Evolutionary conservation across 1,139 yeast genomes (phyloP), one percentile per base, ranked within the genome.

Genomic region (Eremothecium cymbalariae): DNA sequence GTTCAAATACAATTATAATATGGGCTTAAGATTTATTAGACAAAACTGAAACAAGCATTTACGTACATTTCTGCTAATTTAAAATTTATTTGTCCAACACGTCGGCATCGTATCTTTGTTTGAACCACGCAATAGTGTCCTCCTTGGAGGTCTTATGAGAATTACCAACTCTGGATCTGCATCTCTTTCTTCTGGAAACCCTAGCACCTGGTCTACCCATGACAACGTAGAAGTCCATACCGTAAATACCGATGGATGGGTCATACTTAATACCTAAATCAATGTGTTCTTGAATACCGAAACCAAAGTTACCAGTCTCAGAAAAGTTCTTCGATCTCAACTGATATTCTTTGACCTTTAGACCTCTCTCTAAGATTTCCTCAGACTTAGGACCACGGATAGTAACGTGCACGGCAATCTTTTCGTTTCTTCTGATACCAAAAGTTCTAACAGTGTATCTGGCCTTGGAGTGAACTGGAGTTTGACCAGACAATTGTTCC

Each of bases 321-420:
- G 96, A 85, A 77, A 90, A 90, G 93, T 90, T 90, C 69, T 71
- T 83, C 66, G 72, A 72, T 66, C 72, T 79, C 68, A 90, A 84
- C 75, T 90, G 97, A 76, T 86, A 90, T 78, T 90, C 99, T 79
- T 88, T 90, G 67, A 90, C 99, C 80, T 90, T 90, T 64, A 90
- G 80, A 66, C 98, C 99, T 77, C 99, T 85, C 79, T 90, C 99
- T 67, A 90, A 79, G 74, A 90, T 90, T 77, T 90, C 99, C 77
- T 90, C 98, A 63, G 99, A 98, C 84, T 80, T 80, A 74, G 98
- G 97, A 62, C 99, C 99, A 78, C 99, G 86, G 71, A 90, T 77
- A 67, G 99, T 90, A 57, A 90, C 99, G 73, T 90, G 98, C 59
- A 88, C 97, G 53, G 98, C 86, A 64, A 90, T 90, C 81, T 90